Evolutionary conservation across 2,329 filamentous ascomycete species (phyloP).

Genomic region (Clarireedia monteithiana): DNA sequence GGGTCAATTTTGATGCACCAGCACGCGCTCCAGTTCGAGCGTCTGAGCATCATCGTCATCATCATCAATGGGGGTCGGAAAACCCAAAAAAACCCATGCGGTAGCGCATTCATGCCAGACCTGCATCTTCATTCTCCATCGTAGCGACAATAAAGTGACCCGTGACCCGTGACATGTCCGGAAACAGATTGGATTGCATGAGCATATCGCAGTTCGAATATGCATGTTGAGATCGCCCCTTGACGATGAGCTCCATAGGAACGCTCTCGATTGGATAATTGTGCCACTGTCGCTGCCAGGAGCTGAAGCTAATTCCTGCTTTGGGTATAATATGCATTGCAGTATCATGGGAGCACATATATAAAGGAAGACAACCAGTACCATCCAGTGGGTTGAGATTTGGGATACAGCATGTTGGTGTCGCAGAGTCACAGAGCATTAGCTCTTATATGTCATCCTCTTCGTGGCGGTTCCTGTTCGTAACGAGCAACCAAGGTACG

Average conservation of each 20-base stretch:
- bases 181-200: slow-evolving; percentile 1
- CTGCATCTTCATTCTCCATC: not conserved
- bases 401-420: not conserved
- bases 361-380: slow-evolving; percentile 4
- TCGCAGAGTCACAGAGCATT: slow-evolving; percentile 3
- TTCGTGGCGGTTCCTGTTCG: not conserved
- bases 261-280: not conserved
- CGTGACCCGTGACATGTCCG: not conserved
- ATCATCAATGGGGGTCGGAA: not conserved
- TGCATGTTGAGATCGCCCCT: not conserved
- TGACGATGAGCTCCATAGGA: not conserved
- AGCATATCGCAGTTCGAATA: slow-evolving; percentile 2
- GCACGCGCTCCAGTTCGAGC: slow-evolving; percentile 5
- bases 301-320: slow-evolving; percentile 7
- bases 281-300: not conserved
- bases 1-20: slow-evolving; percentile 4
- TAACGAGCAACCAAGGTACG: not conserved
- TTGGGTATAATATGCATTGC: not conserved
- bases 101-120: not conserved
- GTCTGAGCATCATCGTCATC: not conserved
- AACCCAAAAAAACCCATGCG: not conserved
- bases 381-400: slow-evolving; percentile 7
- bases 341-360: slow-evolving; percentile 5
- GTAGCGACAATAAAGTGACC: not conserved
- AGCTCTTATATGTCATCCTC: not conserved